Conservation (phyloP, 495 filamentous ascomycete species). For the Xylaria acuta region DNA sequence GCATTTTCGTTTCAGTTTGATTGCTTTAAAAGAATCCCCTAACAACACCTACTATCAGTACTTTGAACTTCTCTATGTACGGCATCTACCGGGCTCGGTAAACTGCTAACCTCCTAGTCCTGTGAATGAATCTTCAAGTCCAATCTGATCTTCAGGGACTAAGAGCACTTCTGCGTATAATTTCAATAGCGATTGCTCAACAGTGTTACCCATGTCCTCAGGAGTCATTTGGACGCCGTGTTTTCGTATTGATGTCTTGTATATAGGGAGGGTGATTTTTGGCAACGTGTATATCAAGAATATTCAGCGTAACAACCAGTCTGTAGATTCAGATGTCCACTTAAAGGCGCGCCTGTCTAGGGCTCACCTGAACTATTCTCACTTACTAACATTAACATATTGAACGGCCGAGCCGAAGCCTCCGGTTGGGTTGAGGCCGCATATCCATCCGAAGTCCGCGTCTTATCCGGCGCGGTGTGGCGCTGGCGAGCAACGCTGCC, state of each 20-base stretch:
- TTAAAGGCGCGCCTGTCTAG: neutral
- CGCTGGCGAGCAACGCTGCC: neutral
- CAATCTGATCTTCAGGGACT: slow-evolving; percentile 2
- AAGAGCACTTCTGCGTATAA: slow-evolving; percentile 15
- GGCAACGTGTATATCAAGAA: slow-evolving; percentile 1
- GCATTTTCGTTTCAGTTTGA: slow-evolving; percentile 17
- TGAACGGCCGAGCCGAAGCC: neutral
- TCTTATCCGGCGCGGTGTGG: neutral
- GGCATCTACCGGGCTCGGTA: neutral
- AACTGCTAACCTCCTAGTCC: slow-evolving; percentile 9
- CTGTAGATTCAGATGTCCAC: neutral
- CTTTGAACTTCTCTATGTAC: neutral
- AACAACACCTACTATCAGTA: neutral
- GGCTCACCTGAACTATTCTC: neutral
- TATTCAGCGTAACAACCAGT: neutral
- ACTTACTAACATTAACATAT: neutral
- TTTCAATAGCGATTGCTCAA: neutral
- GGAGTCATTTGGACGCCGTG: neutral
- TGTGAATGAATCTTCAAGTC: slow-evolving; percentile 15
- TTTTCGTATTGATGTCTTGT: neutral
- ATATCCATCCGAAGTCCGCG: slow-evolving; percentile 3
- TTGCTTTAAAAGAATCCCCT: slow-evolving; percentile 20
- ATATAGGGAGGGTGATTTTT: neutral
- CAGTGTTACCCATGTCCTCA: neutral
- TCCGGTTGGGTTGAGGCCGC: neutral